Conservation (phyloP, 768 basidiomycete genomes). For the Suillus subalutaceus region DNA sequence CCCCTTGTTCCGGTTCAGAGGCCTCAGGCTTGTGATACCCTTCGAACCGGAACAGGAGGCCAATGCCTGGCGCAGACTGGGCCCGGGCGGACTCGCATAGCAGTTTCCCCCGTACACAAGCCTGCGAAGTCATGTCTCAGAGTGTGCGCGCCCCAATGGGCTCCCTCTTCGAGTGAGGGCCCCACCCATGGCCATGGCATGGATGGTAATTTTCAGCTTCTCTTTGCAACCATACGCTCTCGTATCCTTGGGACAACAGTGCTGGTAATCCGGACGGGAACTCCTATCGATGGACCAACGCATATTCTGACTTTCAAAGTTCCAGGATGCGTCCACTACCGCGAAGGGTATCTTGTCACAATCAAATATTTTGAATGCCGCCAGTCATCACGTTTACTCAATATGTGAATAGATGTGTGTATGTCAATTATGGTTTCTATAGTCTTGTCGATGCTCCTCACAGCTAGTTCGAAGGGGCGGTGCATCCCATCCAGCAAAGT, state of each 20-base stretch:
- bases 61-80: not conserved
- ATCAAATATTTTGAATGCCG: not conserved
- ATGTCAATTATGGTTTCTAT: not conserved
- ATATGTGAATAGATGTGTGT: not conserved
- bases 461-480: not conserved
- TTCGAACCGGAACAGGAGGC: not conserved
- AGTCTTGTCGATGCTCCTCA: not conserved
- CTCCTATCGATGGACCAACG: not conserved
- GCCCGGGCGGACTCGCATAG: not conserved
- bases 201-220: not conserved
- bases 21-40: not conserved
- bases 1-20: not conserved
- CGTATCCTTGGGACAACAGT: not conserved
- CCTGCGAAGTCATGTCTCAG: not conserved
- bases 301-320: not conserved
- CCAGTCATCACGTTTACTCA: not conserved
- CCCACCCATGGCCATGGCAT: not conserved
- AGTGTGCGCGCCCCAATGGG: not conserved
- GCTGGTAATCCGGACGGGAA: not conserved
- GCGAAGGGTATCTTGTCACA: not conserved
- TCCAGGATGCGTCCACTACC: not conserved
- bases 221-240: not conserved
- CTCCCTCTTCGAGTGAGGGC: not conserved
- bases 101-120: not conserved
- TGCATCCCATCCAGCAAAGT: not conserved